A percentile compares a stretch with the other conserved stretches of the same genome.
phyloP scores from a whole-genome alignment of 305 asterid genomes.

The Solanum chacoense region DNA sequence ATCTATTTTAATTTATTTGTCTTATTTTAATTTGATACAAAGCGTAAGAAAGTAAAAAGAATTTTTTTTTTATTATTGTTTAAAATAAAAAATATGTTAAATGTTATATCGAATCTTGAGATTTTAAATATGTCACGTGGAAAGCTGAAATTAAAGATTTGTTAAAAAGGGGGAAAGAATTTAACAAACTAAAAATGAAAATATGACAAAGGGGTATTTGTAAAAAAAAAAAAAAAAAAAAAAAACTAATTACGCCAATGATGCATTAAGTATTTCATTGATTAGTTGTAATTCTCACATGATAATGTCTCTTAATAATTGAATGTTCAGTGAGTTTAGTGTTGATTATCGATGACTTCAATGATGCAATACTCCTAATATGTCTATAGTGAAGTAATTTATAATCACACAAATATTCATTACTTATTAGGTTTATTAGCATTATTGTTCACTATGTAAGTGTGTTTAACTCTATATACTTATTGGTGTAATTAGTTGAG shows the following conservation, averaged over 20 bases:
- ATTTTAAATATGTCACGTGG: not conserved
- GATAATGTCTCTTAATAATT: not conserved
- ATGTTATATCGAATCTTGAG: too few species aligned
- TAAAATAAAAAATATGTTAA: not conserved
- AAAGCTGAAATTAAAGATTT: too few species aligned
- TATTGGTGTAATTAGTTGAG: not conserved
- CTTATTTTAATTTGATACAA: too few species aligned
- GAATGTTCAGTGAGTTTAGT: not conserved
- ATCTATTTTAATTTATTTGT: too few species aligned
- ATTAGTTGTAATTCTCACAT: not conserved
- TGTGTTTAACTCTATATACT: not conserved
- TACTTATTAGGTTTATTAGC: not conserved
- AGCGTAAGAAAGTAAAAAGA: too few species aligned
- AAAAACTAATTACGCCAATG: not conserved
- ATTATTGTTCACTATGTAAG: not conserved
- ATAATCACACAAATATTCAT: not conserved
- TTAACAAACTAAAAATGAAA: too few species aligned
- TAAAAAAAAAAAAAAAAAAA: too few species aligned
- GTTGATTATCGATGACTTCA: not conserved
- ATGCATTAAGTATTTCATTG: not conserved
- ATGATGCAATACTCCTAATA: not conserved
- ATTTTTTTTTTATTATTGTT: too few species aligned
- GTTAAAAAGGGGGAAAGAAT: too few species aligned
- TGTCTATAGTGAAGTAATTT: not conserved
- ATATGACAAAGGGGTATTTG: too few species aligned